A percentile compares a stretch with the other conserved stretches of the same genome.
phyloP scores from a whole-genome alignment of 2,329 filamentous ascomycete genomes.

The Arthrobotrys sphaeroides region DNA sequence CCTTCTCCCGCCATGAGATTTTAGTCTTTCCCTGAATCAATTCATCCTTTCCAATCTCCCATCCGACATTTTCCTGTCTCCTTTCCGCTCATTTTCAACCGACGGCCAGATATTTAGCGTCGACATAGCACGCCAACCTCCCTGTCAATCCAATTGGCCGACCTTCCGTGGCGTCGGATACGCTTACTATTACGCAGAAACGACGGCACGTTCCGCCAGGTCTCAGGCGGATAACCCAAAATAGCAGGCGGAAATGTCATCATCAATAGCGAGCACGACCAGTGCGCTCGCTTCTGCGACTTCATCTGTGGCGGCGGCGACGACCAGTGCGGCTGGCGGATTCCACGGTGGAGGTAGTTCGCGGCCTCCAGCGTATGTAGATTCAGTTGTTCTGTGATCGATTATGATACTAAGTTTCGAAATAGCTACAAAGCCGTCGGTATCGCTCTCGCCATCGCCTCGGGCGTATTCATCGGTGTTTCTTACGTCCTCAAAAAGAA shows the following conservation, averaged over 20 bases:
- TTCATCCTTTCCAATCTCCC: constrained; percentile 11
- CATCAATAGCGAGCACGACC: constrained; percentile 7
- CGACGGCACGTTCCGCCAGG: background rate
- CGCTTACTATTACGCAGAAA: background rate
- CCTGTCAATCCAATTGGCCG: background rate
- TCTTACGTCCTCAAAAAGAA: constrained; percentile 97
- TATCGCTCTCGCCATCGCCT: constrained; percentile 83
- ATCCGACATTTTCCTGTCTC: background rate
- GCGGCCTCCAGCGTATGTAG: constrained; percentile 40
- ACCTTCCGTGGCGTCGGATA: background rate
- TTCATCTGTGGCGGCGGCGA: constrained; percentile 33
- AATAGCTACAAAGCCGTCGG: constrained; percentile 81
- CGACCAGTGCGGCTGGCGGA: background rate
- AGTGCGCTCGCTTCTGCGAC: constrained; percentile 29
- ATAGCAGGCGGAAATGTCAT: constrained; percentile 11
- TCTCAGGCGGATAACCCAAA: constrained; percentile 7
- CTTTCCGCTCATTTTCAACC: constrained; percentile 10
- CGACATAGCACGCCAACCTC: background rate
- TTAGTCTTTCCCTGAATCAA: constrained; percentile 27
- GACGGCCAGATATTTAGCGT: constrained; percentile 35
- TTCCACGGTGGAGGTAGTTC: background rate
- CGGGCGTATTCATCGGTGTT: constrained; percentile 89
- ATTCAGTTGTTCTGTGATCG: background rate
- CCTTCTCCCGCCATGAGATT: constrained; percentile 25
- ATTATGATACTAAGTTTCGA: background rate